Evolutionary conservation across 768 basidiomycete species (phyloP).

Genomic region (Podaxis rugospora): DNA sequence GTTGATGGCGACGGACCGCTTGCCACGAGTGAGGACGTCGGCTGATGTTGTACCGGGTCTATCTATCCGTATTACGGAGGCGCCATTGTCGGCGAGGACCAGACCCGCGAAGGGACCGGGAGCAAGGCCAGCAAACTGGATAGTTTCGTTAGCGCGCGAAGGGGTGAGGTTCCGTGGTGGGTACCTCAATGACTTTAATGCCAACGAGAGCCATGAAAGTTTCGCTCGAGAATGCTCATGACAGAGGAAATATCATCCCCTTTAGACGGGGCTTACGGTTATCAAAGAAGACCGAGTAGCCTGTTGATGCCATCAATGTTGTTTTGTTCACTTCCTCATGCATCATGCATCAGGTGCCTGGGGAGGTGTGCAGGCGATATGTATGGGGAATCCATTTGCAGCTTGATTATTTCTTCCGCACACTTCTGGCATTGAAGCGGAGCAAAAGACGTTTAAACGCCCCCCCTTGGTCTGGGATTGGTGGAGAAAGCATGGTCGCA

Average conservation of each 20-base stretch:
- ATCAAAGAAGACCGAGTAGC: conserved; percentile 13
- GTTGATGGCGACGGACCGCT: conserved; percentile 71
- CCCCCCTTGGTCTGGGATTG: not conserved
- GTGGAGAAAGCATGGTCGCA: not conserved
- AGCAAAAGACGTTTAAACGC: not conserved
- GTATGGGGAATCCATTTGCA: not conserved
- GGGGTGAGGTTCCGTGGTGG: not conserved
- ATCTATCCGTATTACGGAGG: conserved; percentile 73
- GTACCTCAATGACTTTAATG: conserved; percentile 47
- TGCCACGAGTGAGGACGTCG: conserved; percentile 65
- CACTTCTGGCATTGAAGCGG: not conserved
- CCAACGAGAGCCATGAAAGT: conserved; percentile 42
- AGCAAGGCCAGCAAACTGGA: conserved; percentile 76
- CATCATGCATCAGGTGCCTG: too few relatives aligned
- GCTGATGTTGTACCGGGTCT: conserved; percentile 32
- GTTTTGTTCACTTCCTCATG: too few relatives aligned
- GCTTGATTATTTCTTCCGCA: not conserved
- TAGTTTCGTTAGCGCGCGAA: not conserved
- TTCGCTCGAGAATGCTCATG: not conserved
- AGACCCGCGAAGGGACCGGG: conserved; percentile 80
- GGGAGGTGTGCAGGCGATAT: too few relatives aligned
- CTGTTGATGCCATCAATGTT: not conserved
- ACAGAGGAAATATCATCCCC: not conserved
- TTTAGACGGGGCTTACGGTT: conserved; percentile 9
- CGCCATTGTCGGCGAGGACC: conserved; percentile 76